Conservation (phyloP, 495 filamentous ascomycete genomes). For the Penicillium malachiteum region DNA sequence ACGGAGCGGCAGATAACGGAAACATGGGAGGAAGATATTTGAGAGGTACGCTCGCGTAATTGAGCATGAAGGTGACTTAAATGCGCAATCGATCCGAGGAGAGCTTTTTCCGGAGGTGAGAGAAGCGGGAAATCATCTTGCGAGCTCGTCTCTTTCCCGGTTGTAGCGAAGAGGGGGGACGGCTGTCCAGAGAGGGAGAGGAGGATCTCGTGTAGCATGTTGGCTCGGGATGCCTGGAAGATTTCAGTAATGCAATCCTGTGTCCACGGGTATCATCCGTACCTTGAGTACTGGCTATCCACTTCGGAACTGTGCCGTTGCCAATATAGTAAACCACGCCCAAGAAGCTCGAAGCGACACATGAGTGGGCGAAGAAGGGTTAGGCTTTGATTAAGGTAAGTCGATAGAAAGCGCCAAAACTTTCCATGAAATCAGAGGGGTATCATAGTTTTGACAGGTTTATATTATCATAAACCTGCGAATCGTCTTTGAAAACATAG, state of each 20-base stretch:
- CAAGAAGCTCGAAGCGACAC: constrained; percentile 54
- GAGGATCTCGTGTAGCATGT: constrained; percentile 96
- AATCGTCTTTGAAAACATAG: background rate
- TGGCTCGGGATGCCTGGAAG: constrained; percentile 34
- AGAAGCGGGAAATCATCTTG: constrained; percentile 52
- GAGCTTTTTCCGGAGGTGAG: constrained; percentile 75
- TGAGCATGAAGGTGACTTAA: constrained; percentile 73
- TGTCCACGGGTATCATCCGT: constrained; percentile 6
- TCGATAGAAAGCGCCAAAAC: background rate
- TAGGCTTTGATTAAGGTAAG: background rate
- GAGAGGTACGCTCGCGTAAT: constrained; percentile 59
- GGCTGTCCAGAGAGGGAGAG: constrained; percentile 91
- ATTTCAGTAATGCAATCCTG: background rate
- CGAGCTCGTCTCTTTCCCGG: constrained; percentile 36
- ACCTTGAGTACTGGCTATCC: constrained; percentile 25
- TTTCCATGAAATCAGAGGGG: background rate
- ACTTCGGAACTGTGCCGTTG: constrained; percentile 30
- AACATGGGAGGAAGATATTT: constrained; percentile 65
- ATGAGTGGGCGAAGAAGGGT: constrained; percentile 21
- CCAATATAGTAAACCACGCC: constrained; percentile 45
- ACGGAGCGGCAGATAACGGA: constrained; percentile 85
- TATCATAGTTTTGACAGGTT: background rate
- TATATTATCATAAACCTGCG: too few species aligned
- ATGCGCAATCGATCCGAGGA: constrained; percentile 72
- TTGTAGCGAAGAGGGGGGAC: constrained; percentile 71